Percentiles rank a stretch among this genome's conserved stretches.
phyloP scores from a whole-genome alignment of 192 early-diverging fungal species.

The Dimargaris xerosporica region DNA sequence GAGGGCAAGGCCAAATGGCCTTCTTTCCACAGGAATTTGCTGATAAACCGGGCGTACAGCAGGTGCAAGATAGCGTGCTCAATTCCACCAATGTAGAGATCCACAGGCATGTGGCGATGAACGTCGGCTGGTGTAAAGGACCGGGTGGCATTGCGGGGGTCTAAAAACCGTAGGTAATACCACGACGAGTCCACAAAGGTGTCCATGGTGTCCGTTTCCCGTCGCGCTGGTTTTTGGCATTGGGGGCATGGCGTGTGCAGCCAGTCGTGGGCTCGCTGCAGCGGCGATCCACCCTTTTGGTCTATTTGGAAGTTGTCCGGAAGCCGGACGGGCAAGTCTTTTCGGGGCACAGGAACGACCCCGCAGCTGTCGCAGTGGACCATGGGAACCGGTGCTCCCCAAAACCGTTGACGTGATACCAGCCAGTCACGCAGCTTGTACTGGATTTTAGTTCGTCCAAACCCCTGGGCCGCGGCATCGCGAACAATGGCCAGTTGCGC shows the following conservation, averaged over 20 bases:
- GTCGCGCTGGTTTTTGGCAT: conserved; percentile 50
- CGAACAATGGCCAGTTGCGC: conserved; percentile 36
- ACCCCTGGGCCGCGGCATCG: conserved; percentile 27
- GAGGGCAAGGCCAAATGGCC: not conserved
- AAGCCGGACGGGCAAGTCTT: conserved; percentile 61
- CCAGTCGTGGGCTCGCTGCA: conserved; percentile 47
- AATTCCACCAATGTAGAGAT: conserved; percentile 87
- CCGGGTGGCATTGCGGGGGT: conserved; percentile 45
- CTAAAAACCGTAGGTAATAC: conserved; percentile 83
- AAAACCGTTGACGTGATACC: conserved; percentile 85
- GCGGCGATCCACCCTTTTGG: conserved; percentile 45
- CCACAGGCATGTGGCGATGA: conserved; percentile 56
- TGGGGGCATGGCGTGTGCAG: conserved; percentile 60
- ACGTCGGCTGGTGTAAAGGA: conserved; percentile 36
- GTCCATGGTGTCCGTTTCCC: conserved; percentile 92
- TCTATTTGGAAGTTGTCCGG: conserved; percentile 20
- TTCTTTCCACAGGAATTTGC: conserved; percentile 57
- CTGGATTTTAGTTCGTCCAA: conserved; percentile 34
- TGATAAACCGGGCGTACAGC: conserved; percentile 82
- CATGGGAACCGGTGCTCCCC: conserved; percentile 94
- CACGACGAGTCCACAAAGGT: conserved; percentile 97
- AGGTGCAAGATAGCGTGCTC: conserved; percentile 93
- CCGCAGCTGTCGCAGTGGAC: conserved; percentile 75
- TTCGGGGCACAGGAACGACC: conserved; percentile 64
- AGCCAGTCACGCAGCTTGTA: conserved; percentile 91